Evolutionary conservation across 139 green algal genomes (phyloP).

Genomic region (Picochlorum sp.): DNA sequence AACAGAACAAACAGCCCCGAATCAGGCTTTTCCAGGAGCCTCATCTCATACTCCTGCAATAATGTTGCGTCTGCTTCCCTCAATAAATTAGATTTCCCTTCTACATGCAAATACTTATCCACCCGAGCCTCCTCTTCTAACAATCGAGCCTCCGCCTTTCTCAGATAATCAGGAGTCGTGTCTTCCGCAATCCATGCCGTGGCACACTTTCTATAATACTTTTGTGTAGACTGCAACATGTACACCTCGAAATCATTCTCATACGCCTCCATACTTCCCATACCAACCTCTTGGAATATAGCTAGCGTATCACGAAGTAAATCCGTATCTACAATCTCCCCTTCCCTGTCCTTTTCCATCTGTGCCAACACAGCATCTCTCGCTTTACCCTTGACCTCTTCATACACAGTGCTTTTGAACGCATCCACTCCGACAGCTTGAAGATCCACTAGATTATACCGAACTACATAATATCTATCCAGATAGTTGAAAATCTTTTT

Average conservation of each 20-base stretch:
- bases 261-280: conserved; percentile 88
- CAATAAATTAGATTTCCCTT: conserved; percentile 80
- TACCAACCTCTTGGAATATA: conserved; percentile 96
- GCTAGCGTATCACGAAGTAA: conserved; percentile 92
- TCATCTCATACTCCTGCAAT: conserved; percentile 69
- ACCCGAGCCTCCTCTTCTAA: conserved; percentile 86
- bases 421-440: conserved; percentile 89
- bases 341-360: conserved; percentile 84
- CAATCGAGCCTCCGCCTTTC: conserved; percentile 87
- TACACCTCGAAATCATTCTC: conserved; percentile 90
- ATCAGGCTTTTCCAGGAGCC: conserved; percentile 94
- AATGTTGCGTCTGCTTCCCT: conserved; percentile 79
- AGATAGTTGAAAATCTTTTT: conserved; percentile 99
- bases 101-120: conserved; percentile 81
- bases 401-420: conserved; percentile 79
- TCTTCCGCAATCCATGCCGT: conserved; percentile 76
- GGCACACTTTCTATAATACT: conserved; percentile 77
- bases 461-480: conserved; percentile 95
- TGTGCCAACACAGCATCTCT: conserved; percentile 69
- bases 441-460: conserved; percentile 75
- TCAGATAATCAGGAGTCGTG: conserved; percentile 93
- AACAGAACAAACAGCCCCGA: conserved; percentile 80
- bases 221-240: conserved; percentile 67
- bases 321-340: conserved; percentile 75
- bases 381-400: conserved; percentile 52